Evolutionary conservation across 768 basidiomycete species (phyloP).

Genomic region (Amanita jacksonii): DNA sequence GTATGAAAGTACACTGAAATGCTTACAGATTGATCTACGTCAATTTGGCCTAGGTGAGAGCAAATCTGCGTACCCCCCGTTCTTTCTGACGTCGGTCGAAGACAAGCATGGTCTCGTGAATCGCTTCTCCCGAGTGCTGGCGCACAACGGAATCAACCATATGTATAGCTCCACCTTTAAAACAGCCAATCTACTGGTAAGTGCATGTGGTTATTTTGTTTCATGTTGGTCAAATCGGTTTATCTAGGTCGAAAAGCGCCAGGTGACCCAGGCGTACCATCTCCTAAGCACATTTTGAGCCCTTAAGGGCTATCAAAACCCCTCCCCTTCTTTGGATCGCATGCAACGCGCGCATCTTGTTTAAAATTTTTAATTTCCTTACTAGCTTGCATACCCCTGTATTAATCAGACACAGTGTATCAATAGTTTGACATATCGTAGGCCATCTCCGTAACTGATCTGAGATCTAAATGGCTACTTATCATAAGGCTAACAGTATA

Average conservation of each 20-base stretch:
- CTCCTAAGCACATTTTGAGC: slow-evolving; percentile 48
- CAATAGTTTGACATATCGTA: slow-evolving; percentile 1
- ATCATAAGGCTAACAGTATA: not conserved
- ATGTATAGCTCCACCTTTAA: slow-evolving; percentile 83
- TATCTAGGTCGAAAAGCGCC: slow-evolving; percentile 44
- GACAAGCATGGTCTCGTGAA: slow-evolving; percentile 76
- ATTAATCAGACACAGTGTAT: too few species aligned
- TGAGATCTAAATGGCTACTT: too few species aligned
- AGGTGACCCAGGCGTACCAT: slow-evolving; percentile 46
- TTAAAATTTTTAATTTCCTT: not conserved
- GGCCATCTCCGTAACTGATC: too few species aligned
- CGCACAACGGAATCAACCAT: slow-evolving; percentile 67
- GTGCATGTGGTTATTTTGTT: too few species aligned
- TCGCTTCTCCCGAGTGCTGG: slow-evolving; percentile 64
- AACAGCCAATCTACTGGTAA: slow-evolving; percentile 72
- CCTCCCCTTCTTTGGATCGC: too few species aligned
- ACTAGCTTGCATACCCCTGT: slow-evolving; percentile 1
- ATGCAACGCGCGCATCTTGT: not conserved
- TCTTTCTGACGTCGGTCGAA: slow-evolving; percentile 14
- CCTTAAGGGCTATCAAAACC: too few species aligned
- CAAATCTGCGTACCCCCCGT: not conserved
- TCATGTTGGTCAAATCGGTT: too few species aligned
- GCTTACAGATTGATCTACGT: slow-evolving; percentile 67
- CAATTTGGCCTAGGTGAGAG: slow-evolving; percentile 58
- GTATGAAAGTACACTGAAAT: slow-evolving; percentile 40